phyloP scores from a whole-genome alignment of 23 red algal species.

The Cyanidioschyzon merolae region DNA sequence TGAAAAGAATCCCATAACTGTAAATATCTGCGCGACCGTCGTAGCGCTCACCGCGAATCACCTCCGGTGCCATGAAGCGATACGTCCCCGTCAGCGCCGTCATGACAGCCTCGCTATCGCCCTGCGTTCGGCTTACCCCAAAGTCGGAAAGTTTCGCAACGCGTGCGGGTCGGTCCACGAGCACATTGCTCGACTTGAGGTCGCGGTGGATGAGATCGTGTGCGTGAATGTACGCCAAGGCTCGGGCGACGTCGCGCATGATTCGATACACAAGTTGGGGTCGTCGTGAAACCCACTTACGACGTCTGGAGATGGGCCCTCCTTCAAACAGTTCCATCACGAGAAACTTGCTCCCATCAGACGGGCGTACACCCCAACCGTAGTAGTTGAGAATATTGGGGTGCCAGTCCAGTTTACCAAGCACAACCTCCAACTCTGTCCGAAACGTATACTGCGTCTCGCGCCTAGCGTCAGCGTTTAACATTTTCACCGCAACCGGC shows the following conservation, averaged over 20 bases:
- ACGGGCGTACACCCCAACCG: background rate
- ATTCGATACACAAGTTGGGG: background rate
- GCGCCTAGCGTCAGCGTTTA: background rate
- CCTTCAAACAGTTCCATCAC: slow-evolving; percentile 15
- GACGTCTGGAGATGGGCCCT: background rate
- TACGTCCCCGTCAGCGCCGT: slow-evolving; percentile 28
- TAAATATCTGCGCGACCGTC: slow-evolving; percentile 23
- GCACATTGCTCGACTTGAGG: slow-evolving; percentile 13
- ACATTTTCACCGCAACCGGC: background rate
- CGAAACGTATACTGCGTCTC: background rate
- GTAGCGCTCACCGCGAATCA: slow-evolving; percentile 22
- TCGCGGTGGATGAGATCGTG: slow-evolving; percentile 8
- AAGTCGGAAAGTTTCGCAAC: background rate
- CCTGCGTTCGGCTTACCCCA: slow-evolving; percentile 6
- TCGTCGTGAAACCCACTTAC: background rate
- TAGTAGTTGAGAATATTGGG: slow-evolving; percentile 6
- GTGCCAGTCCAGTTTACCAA: background rate
- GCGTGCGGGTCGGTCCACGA: background rate
- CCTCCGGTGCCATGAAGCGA: slow-evolving; percentile 55
- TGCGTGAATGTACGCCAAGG: slow-evolving; percentile 1
- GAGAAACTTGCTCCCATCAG: background rate
- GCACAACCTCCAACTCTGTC: background rate
- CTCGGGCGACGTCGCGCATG: slow-evolving; percentile 8
- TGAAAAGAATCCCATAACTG: slow-evolving; percentile 22
- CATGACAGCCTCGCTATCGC: background rate